Evolutionary conservation across 1,284 basidiomycete species (phyloP), one percentile per base, ranked within the genome.

Genomic region (Anthracocystis setariae): DNA sequence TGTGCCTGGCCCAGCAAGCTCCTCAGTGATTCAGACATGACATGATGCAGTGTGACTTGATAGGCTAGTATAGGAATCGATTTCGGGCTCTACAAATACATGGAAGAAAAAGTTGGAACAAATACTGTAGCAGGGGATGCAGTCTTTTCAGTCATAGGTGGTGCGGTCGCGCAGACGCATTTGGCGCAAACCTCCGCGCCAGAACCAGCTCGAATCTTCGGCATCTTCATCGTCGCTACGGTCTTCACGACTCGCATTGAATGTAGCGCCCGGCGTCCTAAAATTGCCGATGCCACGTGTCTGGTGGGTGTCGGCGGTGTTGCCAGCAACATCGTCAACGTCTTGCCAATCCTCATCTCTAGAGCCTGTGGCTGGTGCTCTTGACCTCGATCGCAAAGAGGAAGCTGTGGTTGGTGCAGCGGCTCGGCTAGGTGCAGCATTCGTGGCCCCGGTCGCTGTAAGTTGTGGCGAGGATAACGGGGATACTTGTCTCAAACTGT

Each of bases 101-200:
- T 46, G n/a, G 17, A 33, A 8, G 8, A 37, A 40, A 18, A 42
- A 25, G 17, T 5, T 5, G 4, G 46, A 33, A 45, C 33, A 38
- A 13, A n/a, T 21, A 18, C 37, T 38, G 15, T 38, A 38, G 18
- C 27, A 17, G 13, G 32, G 20, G 29, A 27, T 0, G 38, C 15
- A 2, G n/a, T 13, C 33, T 17, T n/a, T 37, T 72, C 48, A 75
- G 33, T 75, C 69, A 27, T 77, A 75, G 23, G 59, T 75, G 18
- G 65, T 69, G 15, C 75, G 72, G 32, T 77, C 75, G 24, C 77
- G 64, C 37, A 77, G 39, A 42, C 77, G 69, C 56, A 70, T 67
- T 38, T 67, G 55, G 12, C 62, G 46, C 46, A 78, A 40, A 9
- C 77, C 77, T 10, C 75, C 75, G 12, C 69, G 62, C 77, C 77